phyloP scores from a whole-genome alignment of 1,284 basidiomycete genomes.

The Anthracocystis walkeri region DNA sequence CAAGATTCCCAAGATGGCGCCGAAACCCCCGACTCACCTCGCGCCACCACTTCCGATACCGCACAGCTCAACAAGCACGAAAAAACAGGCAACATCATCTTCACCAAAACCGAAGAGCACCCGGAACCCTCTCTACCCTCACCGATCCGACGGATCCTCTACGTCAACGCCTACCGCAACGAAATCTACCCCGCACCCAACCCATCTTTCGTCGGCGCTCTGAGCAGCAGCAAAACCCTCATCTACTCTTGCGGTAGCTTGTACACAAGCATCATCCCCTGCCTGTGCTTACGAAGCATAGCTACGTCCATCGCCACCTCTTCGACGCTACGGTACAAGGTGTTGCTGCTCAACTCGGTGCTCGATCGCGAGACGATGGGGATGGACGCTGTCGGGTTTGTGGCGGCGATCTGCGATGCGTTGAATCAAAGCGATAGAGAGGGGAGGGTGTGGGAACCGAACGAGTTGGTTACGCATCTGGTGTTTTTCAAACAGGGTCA shows the following conservation, averaged over 20 bases:
- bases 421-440: slow-evolving; percentile 73
- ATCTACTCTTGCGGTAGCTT: slow-evolving; percentile 90
- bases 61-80: slow-evolving; percentile 9
- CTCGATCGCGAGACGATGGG: slow-evolving; percentile 92
- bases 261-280: slow-evolving; percentile 90
- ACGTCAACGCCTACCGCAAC: slow-evolving; percentile 79
- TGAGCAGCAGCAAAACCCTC: slow-evolving; percentile 78
- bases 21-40: slow-evolving; percentile 30
- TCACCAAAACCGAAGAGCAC: slow-evolving; percentile 74
- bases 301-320: slow-evolving; percentile 83
- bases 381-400: slow-evolving; percentile 86
- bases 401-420: slow-evolving; percentile 79
- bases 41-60: slow-evolving; percentile 27
- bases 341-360: slow-evolving; percentile 85
- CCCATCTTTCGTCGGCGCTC: slow-evolving; percentile 79
- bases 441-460: slow-evolving; percentile 47
- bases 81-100: slow-evolving; percentile 76
- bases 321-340: slow-evolving; percentile 79
- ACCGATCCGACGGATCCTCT: slow-evolving; percentile 76
- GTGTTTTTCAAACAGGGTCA: slow-evolving; percentile 39
- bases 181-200: slow-evolving; percentile 91
- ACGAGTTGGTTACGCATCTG: slow-evolving; percentile 79
- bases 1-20: slow-evolving; percentile 47
- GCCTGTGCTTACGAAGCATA: slow-evolving; percentile 85
- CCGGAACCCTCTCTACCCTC: slow-evolving; percentile 61